Conservation (phyloP, 257 asterid genomes). For the Lycium ferocissimum region DNA sequence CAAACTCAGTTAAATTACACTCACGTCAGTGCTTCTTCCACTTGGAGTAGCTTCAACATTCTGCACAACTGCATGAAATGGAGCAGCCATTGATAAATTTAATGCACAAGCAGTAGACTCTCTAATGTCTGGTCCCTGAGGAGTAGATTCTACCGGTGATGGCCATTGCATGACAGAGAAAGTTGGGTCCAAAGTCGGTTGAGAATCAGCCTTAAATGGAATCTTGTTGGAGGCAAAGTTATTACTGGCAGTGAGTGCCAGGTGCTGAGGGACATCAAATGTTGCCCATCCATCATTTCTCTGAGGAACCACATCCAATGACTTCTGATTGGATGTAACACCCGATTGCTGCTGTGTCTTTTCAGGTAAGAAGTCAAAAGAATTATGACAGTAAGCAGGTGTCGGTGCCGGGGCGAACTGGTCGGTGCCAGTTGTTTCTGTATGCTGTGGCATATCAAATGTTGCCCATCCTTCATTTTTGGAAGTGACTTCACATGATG, state of each 20-base stretch:
- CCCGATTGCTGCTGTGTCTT: conserved; percentile 19
- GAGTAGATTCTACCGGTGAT: conserved; percentile 32
- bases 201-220: conserved; percentile 22
- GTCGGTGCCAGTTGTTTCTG: conserved; percentile 44
- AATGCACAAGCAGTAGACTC: conserved; percentile 32
- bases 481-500: conserved; percentile 31
- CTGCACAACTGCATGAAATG: conserved; percentile 32
- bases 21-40: conserved; percentile 38
- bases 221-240: conserved; percentile 17
- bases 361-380: conserved; percentile 36
- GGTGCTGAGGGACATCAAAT: conserved; percentile 32
- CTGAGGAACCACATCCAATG: conserved; percentile 28
- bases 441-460: conserved; percentile 53
- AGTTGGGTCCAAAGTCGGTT: conserved; percentile 45
- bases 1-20: conserved; percentile 21
- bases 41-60: conserved; percentile 33
- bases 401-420: conserved; percentile 42
- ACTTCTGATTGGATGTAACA: conserved; percentile 14
- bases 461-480: conserved; percentile 62
- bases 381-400: conserved; percentile 55
- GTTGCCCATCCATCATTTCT: conserved; percentile 36
- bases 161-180: conserved; percentile 40
- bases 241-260: conserved; percentile 13
- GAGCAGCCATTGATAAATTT: conserved; percentile 29
- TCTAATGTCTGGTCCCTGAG: conserved; percentile 31